Evolutionary conservation across 78 protist species (phyloP).

Genomic region (Dictyostelium citrinum): DNA sequence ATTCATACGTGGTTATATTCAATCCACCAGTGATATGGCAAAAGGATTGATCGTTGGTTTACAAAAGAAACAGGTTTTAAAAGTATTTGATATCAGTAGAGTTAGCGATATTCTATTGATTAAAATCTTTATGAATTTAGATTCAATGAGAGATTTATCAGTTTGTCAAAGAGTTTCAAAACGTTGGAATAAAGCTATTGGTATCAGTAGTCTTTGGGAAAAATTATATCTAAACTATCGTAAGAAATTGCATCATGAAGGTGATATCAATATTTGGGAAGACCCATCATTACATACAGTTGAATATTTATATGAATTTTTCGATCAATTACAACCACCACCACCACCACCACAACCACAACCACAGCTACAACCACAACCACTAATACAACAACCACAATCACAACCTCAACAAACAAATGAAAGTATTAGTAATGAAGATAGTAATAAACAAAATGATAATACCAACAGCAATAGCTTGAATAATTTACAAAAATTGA

Average conservation of each 20-base stretch:
- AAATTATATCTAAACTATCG: slow-evolving; percentile 2
- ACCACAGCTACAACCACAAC: too few relatives aligned
- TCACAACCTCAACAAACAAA: background rate
- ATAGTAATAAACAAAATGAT: background rate
- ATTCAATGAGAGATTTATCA: background rate
- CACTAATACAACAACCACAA: too few relatives aligned
- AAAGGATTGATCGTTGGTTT: slow-evolving; percentile 21
- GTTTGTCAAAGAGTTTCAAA: slow-evolving; percentile 2
- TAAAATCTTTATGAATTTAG: slow-evolving; percentile 19
- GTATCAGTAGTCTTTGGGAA: slow-evolving; percentile 34
- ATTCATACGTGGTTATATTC: slow-evolving; percentile 43
- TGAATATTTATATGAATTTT: background rate
- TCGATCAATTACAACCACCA: background rate
- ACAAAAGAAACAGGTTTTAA: slow-evolving; percentile 4
- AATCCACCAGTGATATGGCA: slow-evolving; percentile 21
- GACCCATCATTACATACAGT: slow-evolving; percentile 24
- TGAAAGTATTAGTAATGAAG: background rate
- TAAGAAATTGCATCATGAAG: background rate
- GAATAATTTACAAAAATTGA: background rate
- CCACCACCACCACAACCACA: background rate
- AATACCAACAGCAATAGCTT: background rate
- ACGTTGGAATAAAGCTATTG: slow-evolving; percentile 23
- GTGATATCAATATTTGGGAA: slow-evolving; percentile 63
- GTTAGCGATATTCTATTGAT: background rate
- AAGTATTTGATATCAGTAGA: background rate